phyloP scores from a whole-genome alignment of 2,329 filamentous ascomycete species.

The Blumeria graminis region DNA sequence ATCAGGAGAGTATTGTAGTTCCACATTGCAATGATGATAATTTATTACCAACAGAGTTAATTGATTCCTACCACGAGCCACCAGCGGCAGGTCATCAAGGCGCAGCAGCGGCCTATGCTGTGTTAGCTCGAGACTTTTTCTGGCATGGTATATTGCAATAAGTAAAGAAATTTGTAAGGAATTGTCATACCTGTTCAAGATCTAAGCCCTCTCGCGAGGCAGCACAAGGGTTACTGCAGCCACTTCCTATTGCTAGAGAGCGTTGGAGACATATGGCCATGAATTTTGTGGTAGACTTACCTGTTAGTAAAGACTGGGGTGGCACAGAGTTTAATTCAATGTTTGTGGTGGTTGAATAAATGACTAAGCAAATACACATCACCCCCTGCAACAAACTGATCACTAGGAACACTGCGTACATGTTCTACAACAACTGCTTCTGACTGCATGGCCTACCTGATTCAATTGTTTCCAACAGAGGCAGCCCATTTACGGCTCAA shows the following conservation, averaged over 20 bases:
- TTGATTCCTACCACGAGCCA: neutral
- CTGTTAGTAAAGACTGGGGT: neutral
- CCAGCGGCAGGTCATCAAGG: neutral
- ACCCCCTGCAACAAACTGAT: neutral
- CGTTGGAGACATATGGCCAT: neutral
- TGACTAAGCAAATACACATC: neutral
- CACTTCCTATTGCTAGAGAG: neutral
- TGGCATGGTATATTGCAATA: neutral
- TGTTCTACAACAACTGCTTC: neutral
- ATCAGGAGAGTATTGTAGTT: neutral
- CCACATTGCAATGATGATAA: neutral
- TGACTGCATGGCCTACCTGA: neutral
- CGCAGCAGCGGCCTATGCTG: neutral
- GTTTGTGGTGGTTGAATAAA: neutral
- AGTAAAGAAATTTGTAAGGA: neutral
- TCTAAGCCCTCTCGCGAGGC: neutral
- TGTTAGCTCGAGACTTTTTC: neutral
- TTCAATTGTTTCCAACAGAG: neutral
- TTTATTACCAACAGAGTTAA: neutral
- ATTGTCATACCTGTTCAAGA: neutral
- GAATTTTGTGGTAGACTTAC: neutral
- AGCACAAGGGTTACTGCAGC: neutral
- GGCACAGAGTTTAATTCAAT: neutral
- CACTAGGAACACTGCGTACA: neutral
- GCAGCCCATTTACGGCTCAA: neutral